A percentile compares a stretch with the other conserved stretches of the same genome.
Evolutionary conservation across 2,329 filamentous ascomycete genomes (phyloP).

Genomic region (Ophiostoma quercus): DNA sequence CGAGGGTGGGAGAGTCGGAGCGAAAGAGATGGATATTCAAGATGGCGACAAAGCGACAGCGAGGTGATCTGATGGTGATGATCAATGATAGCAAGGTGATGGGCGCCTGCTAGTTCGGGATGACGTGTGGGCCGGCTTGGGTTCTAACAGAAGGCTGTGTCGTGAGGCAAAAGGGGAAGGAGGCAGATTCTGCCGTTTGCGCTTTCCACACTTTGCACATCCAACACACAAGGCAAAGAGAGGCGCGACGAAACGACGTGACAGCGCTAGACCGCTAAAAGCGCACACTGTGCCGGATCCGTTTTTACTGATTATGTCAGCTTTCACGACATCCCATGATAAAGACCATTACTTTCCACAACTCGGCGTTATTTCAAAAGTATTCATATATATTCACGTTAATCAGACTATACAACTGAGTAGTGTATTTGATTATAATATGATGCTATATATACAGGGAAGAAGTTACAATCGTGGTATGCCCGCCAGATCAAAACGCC

Average conservation of each 20-base stretch:
- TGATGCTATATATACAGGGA: background rate
- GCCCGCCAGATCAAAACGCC: background rate
- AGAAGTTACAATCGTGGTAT: background rate
- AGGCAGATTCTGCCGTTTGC: conserved; percentile 2
- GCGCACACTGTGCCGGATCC: background rate
- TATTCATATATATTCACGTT: background rate
- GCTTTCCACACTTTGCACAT: background rate
- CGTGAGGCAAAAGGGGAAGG: conserved; percentile 2
- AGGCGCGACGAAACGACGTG: conserved; percentile 7
- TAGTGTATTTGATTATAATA: background rate
- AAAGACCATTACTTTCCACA: too few relatives aligned
- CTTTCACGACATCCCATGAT: background rate
- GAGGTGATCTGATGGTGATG: background rate
- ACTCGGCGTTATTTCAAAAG: background rate
- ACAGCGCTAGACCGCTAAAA: background rate
- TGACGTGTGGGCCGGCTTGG: conserved; percentile 7
- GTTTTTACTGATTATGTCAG: background rate
- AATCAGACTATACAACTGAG: background rate
- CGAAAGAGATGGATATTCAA: background rate
- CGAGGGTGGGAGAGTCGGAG: background rate
- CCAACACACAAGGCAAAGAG: background rate
- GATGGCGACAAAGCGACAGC: background rate
- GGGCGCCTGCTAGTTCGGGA: background rate
- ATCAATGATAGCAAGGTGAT: background rate
- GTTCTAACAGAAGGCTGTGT: background rate